Evolutionary conservation across 768 basidiomycete species (phyloP), one percentile per base, ranked within the genome.

Genomic region (Mrakia frigida): DNA sequence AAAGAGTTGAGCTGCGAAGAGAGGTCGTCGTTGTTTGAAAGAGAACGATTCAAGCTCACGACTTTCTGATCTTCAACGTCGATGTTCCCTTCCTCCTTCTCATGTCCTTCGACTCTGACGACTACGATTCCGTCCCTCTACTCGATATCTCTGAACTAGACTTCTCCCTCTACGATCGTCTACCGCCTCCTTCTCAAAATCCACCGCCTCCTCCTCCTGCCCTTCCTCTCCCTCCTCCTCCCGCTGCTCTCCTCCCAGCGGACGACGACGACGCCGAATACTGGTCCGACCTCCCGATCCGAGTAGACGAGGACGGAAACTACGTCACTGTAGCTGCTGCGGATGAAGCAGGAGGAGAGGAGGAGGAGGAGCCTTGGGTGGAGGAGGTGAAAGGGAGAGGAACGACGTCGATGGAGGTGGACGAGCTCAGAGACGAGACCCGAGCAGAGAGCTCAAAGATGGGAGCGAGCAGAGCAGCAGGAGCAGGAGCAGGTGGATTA

Each of bases 61-160:
- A 63, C 33, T 37, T 43, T 16, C 10, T 23, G 21, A 23, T 21
- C 65, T n/a, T 41, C 65, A 68, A 68, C 65, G 39, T 39, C 37
- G 21, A 68, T 43, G 65, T 11, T 7, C 23, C 37, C 16, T 31
- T 5, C 35, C 18, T 68, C 35, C 35, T 9, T 33, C 35, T 21
- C 18, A 68, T 68, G 65, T 68, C 65, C 21, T 41, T 39, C 65
- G 21, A 68, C 65, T 68, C 65, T 16, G 71, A 72, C 71, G 71
- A 72, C 25, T 72, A 56, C 52, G 71, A 72, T 28, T 53, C 52
- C 28, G 37, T 72, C 33, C 39, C 71, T 10, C 28, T 72, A 1
- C 71, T 53, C 2, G 71, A 72, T 14, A 56, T 72, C 35, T 53
- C 52, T 31, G 39, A 56, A 28, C 41, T 72, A 16, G 71, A 72